Evolutionary conservation across 2,329 filamentous ascomycete species (phyloP), one percentile per base, ranked within the genome.

Genomic region (Xylariaceae sp.): DNA sequence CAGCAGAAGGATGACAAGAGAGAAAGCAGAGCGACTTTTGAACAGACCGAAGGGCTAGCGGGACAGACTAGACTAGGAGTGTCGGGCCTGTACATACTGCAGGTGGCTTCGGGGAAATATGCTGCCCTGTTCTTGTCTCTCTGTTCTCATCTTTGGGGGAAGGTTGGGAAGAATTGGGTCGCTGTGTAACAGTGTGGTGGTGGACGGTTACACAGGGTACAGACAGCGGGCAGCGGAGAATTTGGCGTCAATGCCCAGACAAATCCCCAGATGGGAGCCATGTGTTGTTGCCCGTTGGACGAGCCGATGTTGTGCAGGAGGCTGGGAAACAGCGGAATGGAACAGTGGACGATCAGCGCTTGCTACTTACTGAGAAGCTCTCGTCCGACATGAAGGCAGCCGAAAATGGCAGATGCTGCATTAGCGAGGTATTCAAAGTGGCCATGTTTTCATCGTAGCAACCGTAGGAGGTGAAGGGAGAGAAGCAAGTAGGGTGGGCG

Each of bases 1-100:
- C 64, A 48, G 53, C n/a, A 58, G 61, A 49, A 57, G 58, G 49
- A 60, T 63, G 60, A 62, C 60, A 64, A 60, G 61, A 57, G 45
- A 43, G 34, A 47, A 49, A 8, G 3, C 27, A 32, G 7, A 32
- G 12, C 27, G 16, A 8, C 4, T 16, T 32, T 32, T 29, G 14
- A 19, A 47, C 50, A 43, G 47, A 22, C 35, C 40, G 52, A 56
- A 44, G 46, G 27, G 27, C 27, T 32, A 14, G 25, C 25, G 8
- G 27, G 27, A 60, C 58, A 48, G 27, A 58, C 57, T 50, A 52
- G 50, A n/a, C n/a, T n/a, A n/a, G 55, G 54, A 53, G 55, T 42
- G 48, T 42, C 63, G 63, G 64, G 53, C 64, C 58, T 63, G 52
- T 60, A 62, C 65, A 62, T 48, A 55, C 61, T 54, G 12, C 27